Base-by-base conservation (phyloP, 768 basidiomycete genomes). In the Tricholoma saponaceum region DNA sequence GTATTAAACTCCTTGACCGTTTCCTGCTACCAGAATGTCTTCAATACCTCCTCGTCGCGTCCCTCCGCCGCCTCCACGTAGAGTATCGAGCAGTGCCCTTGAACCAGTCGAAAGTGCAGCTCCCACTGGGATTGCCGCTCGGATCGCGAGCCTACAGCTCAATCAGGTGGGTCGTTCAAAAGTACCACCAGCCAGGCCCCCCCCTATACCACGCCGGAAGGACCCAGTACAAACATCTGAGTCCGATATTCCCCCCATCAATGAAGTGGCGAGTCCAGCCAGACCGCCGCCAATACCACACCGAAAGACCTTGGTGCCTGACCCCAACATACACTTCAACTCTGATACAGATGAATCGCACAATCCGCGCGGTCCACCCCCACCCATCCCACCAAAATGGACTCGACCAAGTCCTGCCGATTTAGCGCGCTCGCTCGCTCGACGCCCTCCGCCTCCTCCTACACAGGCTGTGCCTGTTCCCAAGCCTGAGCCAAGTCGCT, bases 401-500 rank as follows among this genome's bases (percentile, higher is more conserved):
- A 56, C 60, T 41, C 56, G 60, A 23, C 61, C 60, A 1, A 60
- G 52, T 32, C 41, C 61, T 44, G 62, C 55, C 3, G 57, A 67
- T 18, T 56, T 67, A 8, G 61, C 59, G 22, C 66, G 66, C 43
- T 60, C 71, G 28, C 63, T 76, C 8, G 72, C 71, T 35, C 69
- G 74, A 41, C 68, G 60, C 23, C 71, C 72, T 12, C 72, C 74
- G 5, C 71, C 73, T n/a, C 73, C 73, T 22, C 71, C 72, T 7
- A 56, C 44, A 59, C 47, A 52, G 55, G 23, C 46, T 46, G 30
- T 23, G 4, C 20, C 33, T 26, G 13, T 33, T 6, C n/a, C 20
- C 14, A 22, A 54, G 44, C 52, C 43, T 14, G 23, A 58, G 35
- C 44, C 44, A 18, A 58, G 33, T 46, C 54, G 25, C 33, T 33